Percentiles rank a stretch among this genome's conserved stretches.
Evolutionary conservation across 345 rosid genomes (phyloP).

Genomic region (Pseudoturritis turrita): DNA sequence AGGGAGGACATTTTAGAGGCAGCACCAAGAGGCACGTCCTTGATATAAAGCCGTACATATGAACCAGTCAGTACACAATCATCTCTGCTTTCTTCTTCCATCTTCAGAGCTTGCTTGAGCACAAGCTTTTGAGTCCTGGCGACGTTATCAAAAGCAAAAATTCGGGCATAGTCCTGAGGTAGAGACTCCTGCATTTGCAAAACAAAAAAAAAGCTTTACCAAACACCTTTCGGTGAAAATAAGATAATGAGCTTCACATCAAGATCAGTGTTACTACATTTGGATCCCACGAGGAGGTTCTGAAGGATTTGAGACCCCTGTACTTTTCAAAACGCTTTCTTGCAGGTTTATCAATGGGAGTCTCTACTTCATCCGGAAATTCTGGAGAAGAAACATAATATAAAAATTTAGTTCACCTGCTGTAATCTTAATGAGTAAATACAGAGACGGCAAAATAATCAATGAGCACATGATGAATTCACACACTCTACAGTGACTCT

Average conservation of each 20-base stretch:
- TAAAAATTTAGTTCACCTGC: neutral
- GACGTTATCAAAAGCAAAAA: conserved; percentile 88
- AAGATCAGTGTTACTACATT: conserved; percentile 43
- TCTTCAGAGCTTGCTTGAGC: conserved; percentile 49
- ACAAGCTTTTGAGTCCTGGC: conserved; percentile 82
- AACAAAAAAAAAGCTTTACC: neutral
- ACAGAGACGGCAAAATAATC: neutral
- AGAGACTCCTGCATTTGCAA: conserved; percentile 70
- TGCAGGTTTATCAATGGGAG: conserved; percentile 82
- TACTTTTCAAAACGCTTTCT: conserved; percentile 86
- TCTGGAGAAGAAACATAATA: conserved; percentile 43
- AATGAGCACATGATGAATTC: neutral
- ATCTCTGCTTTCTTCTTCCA: conserved; percentile 51
- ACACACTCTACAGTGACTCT: neutral
- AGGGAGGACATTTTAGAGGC: conserved; percentile 52
- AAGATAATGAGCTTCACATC: neutral
- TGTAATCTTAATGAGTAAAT: neutral
- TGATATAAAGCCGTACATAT: conserved; percentile 66
- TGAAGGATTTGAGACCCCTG: conserved; percentile 91
- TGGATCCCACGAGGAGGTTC: conserved; percentile 96
- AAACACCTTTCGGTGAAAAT: neutral
- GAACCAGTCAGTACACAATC: conserved; percentile 57
- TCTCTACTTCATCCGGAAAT: conserved; percentile 93
- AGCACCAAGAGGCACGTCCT: conserved; percentile 56
- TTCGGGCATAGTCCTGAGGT: conserved; percentile 86